Conservation (phyloP, 116 monocot genomes). For the Posidonia oceanica region DNA sequence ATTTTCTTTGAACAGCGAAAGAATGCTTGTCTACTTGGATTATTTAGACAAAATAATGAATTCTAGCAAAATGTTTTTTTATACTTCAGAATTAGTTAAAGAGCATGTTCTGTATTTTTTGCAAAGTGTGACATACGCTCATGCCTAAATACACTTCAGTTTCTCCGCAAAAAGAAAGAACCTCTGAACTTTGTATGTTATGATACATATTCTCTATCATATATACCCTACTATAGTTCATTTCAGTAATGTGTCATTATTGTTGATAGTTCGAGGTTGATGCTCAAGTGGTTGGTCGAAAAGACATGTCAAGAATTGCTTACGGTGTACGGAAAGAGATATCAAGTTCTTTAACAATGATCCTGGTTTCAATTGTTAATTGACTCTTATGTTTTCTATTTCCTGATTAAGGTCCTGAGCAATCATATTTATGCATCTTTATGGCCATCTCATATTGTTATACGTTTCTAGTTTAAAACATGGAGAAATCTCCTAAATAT, state of each 20-base stretch:
- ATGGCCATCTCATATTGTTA: too few relatives aligned
- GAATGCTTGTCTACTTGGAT: too few relatives aligned
- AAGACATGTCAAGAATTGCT: constrained; percentile 83
- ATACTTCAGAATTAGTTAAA: background rate
- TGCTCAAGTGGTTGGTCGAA: constrained; percentile 88
- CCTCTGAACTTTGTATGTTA: constrained; percentile 69
- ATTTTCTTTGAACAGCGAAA: too few relatives aligned
- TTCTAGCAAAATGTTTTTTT: too few relatives aligned
- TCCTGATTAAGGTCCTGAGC: background rate
- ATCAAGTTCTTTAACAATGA: background rate
- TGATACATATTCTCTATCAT: background rate
- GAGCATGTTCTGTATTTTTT: background rate
- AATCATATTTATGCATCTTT: background rate
- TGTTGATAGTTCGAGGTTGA: constrained; percentile 57
- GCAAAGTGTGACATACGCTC: constrained; percentile 98
- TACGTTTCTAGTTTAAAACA: background rate
- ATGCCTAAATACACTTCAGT: constrained; percentile 96
- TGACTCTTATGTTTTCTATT: background rate
- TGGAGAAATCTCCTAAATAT: constrained; percentile 33
- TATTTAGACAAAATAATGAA: too few relatives aligned
- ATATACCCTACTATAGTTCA: background rate
- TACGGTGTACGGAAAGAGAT: constrained; percentile 96
- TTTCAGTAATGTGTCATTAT: constrained; percentile 4
- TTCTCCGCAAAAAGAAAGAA: constrained; percentile 87
- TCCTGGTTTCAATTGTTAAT: background rate